phyloP scores from a whole-genome alignment of 345 rosid species.

The Erodium maritimum region DNA sequence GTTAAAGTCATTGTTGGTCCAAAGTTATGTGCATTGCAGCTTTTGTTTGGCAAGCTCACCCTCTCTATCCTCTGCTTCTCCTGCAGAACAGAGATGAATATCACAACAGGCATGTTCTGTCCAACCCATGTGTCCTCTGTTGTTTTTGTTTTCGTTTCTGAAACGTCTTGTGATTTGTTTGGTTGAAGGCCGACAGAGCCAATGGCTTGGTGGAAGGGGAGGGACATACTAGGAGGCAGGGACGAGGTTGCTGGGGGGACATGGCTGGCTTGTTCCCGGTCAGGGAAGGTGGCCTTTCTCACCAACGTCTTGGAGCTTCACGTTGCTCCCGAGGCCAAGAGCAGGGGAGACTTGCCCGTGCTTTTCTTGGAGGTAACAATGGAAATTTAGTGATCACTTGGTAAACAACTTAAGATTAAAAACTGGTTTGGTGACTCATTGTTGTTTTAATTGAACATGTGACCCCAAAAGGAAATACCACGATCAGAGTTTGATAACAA shows the following conservation, averaged over 20 bases:
- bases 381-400: no score
- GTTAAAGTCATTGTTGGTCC: no score
- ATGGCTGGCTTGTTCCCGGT: slow-evolving; percentile 56
- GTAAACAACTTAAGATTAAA: no score
- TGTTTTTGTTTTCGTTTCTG: neutral
- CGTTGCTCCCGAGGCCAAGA: slow-evolving; percentile 31
- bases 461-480: no score
- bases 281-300: slow-evolving; percentile 50
- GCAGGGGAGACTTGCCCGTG: slow-evolving; percentile 56
- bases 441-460: no score
- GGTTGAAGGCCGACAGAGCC: slow-evolving; percentile 42
- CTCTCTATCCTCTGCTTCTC: slow-evolving; percentile 46
- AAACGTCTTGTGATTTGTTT: neutral
- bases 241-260: slow-evolving; percentile 58
- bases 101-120: slow-evolving; percentile 38
- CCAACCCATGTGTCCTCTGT: neutral
- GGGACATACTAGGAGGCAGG: slow-evolving; percentile 45
- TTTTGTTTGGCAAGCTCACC: slow-evolving; percentile 53
- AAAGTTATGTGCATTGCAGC: slow-evolving; percentile 47
- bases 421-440: no score
- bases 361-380: slow-evolving; percentile 60
- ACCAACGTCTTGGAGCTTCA: slow-evolving; percentile 64
- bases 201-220: slow-evolving; percentile 49
- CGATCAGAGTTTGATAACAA: neutral
- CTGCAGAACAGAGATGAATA: slow-evolving; percentile 61